phyloP scores from a whole-genome alignment of 2,329 filamentous ascomycete genomes.

The Diaporthe vaccinii region DNA sequence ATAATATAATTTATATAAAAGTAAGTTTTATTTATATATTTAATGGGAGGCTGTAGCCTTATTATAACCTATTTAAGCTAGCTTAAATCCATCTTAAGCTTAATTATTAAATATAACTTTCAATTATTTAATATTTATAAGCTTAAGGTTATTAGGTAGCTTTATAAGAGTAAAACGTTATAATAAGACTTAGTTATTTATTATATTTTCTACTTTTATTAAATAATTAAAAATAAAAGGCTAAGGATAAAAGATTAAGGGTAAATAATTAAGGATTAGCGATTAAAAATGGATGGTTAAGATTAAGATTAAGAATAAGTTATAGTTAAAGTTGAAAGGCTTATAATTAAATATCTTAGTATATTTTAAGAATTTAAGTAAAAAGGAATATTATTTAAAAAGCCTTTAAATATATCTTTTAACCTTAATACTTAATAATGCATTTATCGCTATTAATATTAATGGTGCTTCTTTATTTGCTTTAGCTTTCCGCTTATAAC shows the following conservation, averaged over 20 bases:
- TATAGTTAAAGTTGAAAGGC: not conserved
- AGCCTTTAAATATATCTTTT: not conserved
- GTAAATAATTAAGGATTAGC: not conserved
- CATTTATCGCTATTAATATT: not conserved
- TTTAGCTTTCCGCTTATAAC: not conserved
- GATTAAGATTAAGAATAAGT: not conserved
- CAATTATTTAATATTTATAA: not conserved
- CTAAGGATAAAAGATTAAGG: not conserved
- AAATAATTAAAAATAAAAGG: not conserved
- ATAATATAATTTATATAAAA: not conserved
- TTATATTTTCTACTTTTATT: not conserved
- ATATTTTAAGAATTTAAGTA: not conserved
- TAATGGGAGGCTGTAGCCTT: not conserved
- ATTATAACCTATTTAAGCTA: not conserved
- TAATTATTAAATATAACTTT: not conserved
- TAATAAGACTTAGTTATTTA: not conserved
- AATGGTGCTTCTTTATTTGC: not conserved
- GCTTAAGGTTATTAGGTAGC: not conserved
- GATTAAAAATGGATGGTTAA: not conserved
- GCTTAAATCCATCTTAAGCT: not conserved
- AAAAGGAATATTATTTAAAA: not conserved
- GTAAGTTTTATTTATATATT: not conserved
- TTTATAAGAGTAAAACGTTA: not conserved
- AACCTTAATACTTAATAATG: not conserved
- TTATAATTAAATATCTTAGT: not conserved